Percentiles rank a stretch among this genome's conserved stretches.
Conservation (phyloP, 352 stramenopile species). For the Pilasporangium apinafurcum region DNA sequence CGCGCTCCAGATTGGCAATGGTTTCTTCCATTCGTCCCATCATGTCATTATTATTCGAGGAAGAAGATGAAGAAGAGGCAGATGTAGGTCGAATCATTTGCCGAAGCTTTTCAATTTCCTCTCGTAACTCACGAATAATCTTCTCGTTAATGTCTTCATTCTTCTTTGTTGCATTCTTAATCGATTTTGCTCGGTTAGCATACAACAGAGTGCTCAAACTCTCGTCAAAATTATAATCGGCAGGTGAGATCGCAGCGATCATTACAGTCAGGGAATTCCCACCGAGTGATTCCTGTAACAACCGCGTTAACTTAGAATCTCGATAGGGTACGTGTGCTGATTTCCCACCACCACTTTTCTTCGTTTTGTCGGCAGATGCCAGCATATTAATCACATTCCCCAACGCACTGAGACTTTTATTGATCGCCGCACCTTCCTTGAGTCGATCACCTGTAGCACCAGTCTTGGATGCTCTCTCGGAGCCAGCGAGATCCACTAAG, state of each 20-base stretch:
- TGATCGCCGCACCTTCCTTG: constrained; percentile 91
- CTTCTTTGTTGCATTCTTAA: constrained; percentile 83
- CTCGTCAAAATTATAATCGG: constrained; percentile 92
- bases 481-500: constrained; percentile 89
- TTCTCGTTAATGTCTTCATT: constrained; percentile 91
- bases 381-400: constrained; percentile 92
- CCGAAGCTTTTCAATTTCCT: constrained; percentile 89
- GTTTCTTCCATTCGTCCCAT: constrained; percentile 83
- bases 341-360: constrained; percentile 22
- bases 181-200: constrained; percentile 88
- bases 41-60: constrained; percentile 21
- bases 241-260: constrained; percentile 89
- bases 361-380: constrained; percentile 33
- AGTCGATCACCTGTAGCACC: constrained; percentile 79
- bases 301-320: constrained; percentile 87
- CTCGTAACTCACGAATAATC: constrained; percentile 87
- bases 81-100: constrained; percentile 75
- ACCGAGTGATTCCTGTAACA: constrained; percentile 87
- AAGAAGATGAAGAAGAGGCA: constrained; percentile 3
- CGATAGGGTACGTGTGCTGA: constrained; percentile 85
- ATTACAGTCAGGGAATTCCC: constrained; percentile 93
- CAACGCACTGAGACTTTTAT: constrained; percentile 88
- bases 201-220: constrained; percentile 92
- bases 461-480: constrained; percentile 85
- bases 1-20: constrained; percentile 79